Conservation (phyloP, 2,329 filamentous ascomycete genomes). For the Colletotrichum sp. region DNA sequence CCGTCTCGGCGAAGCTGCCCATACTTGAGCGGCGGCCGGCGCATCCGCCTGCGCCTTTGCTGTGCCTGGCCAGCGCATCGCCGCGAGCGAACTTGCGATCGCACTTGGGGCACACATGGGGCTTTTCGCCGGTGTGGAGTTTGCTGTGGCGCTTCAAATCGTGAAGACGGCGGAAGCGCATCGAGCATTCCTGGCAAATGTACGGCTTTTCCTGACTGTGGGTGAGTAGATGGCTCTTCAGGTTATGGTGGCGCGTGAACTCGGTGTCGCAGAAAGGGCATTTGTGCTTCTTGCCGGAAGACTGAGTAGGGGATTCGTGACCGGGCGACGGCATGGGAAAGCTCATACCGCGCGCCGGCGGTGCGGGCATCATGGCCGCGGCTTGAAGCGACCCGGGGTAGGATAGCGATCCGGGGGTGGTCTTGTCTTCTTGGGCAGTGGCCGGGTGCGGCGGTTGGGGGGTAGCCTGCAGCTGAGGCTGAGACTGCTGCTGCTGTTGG, state of each 20-base stretch:
- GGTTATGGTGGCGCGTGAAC: conserved; percentile 95
- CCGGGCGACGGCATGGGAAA: conserved; percentile 56
- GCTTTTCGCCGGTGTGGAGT: conserved; percentile 93
- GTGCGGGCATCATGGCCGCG: conserved; percentile 45
- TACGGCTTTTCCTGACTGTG: conserved; percentile 99
- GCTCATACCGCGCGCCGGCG: conserved; percentile 58
- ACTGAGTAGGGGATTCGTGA: conserved; percentile 57
- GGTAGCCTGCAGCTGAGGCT: conserved; percentile 50
- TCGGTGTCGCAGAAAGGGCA: conserved; percentile 96
- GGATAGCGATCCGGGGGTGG: conserved; percentile 55
- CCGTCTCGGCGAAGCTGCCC: conserved; percentile 80
- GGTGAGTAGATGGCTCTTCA: conserved; percentile 95
- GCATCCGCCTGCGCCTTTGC: conserved; percentile 94
- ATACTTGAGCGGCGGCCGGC: conserved; percentile 89
- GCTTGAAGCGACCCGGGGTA: conserved; percentile 59
- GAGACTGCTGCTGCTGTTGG: conserved; percentile 38
- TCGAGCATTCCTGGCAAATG: conserved; percentile 89
- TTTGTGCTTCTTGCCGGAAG: conserved; percentile 82
- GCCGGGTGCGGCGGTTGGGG: conserved; percentile 40
- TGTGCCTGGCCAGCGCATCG: conserved; percentile 92
- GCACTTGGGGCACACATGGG: conserved; percentile 93
- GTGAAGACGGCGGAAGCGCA: conserved; percentile 90
- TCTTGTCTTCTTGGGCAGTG: conserved; percentile 56
- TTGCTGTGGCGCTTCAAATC: conserved; percentile 97
- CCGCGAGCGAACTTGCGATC: conserved; percentile 94